These are phyloP conservation scores for Fraxinus platypoda DNA, from an alignment of 305 asterid species.

Conservation along the genomic window DNA sequence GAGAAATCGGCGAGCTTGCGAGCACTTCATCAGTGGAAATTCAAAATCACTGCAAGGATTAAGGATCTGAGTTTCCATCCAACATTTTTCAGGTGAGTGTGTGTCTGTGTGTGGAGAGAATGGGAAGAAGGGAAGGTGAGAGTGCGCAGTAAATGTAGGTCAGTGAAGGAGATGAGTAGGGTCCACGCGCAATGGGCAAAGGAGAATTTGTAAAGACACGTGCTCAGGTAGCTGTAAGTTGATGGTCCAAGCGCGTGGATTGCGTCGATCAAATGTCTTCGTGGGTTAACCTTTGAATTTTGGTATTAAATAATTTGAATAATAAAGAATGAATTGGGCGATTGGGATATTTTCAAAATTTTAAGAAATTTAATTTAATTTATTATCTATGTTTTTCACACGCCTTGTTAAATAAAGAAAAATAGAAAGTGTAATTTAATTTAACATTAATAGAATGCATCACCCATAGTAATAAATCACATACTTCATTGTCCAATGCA, in stretches of 20 bases:
- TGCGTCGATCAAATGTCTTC: background rate
- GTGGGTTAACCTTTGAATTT: background rate
- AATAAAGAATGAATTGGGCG: background rate
- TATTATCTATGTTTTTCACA: too few relatives aligned
- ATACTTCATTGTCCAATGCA: background rate
- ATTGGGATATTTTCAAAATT: background rate
- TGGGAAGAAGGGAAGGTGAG: slow-evolving; percentile 3
- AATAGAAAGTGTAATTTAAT: background rate
- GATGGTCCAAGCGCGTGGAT: slow-evolving; percentile 23
- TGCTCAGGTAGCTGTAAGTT: slow-evolving; percentile 10
- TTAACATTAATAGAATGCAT: background rate
- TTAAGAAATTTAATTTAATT: background rate
- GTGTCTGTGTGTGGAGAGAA: background rate
- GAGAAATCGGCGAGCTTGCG: background rate
- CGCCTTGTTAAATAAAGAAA: background rate
- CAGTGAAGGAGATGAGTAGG: slow-evolving; percentile 32
- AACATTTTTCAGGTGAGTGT: background rate
- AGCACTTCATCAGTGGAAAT: slow-evolving; percentile 15
- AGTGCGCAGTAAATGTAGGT: slow-evolving; percentile 30
- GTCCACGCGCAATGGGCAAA: slow-evolving; percentile 40
- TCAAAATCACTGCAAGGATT: slow-evolving; percentile 13
- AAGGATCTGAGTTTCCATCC: slow-evolving; percentile 11
- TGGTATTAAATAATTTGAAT: background rate
- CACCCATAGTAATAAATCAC: background rate
- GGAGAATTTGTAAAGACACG: slow-evolving; percentile 26